Evolutionary conservation across 257 asterid genomes (phyloP).

Genomic region (Petunia axillaris): DNA sequence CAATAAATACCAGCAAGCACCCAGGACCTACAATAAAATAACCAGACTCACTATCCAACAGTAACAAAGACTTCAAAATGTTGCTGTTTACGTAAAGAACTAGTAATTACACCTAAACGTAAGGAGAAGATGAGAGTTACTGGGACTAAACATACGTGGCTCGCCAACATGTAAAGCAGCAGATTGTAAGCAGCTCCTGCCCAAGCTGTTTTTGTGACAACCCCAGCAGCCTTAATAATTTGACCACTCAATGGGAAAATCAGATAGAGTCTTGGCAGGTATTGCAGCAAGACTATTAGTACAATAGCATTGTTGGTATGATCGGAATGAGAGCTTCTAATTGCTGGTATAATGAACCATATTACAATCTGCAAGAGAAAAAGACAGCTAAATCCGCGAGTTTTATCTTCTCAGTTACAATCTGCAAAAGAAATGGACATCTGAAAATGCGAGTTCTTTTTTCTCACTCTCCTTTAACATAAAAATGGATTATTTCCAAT

Average conservation of each 20-base stretch:
- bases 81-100: neutral
- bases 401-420: slow-evolving; percentile 37
- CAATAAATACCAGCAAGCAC: slow-evolving; percentile 82
- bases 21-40: slow-evolving; percentile 55
- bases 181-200: slow-evolving; percentile 89
- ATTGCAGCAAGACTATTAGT: slow-evolving; percentile 66
- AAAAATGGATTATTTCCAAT: neutral
- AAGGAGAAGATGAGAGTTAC: neutral
- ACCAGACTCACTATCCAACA: slow-evolving; percentile 21
- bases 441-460: neutral
- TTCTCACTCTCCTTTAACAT: neutral
- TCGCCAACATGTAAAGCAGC: slow-evolving; percentile 81
- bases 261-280: slow-evolving; percentile 72
- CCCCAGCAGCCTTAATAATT: slow-evolving; percentile 83
- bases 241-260: slow-evolving; percentile 82
- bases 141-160: slow-evolving; percentile 57
- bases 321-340: slow-evolving; percentile 78
- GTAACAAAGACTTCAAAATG: neutral
- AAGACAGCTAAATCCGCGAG: neutral
- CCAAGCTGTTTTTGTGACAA: slow-evolving; percentile 91
- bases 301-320: slow-evolving; percentile 77
- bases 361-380: slow-evolving; percentile 66
- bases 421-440: slow-evolving; percentile 46
- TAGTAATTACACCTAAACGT: neutral
- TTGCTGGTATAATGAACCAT: slow-evolving; percentile 83